Evolutionary conservation across 2,329 filamentous ascomycete genomes (phyloP).

Genomic region (Hypoxylon sp.): DNA sequence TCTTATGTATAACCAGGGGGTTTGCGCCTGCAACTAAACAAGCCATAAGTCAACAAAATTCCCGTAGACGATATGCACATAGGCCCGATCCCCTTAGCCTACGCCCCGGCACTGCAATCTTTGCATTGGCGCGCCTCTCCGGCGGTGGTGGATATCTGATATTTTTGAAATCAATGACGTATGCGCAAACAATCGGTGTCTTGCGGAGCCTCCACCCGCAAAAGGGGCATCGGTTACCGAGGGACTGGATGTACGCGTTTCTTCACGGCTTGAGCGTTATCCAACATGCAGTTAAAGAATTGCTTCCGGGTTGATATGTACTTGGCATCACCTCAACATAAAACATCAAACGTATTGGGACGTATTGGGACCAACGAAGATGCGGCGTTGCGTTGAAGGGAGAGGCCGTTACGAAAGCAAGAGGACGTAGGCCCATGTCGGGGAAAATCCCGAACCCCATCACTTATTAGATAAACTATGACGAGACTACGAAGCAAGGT

Average conservation of each 20-base stretch:
- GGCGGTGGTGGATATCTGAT: conserved; percentile 16
- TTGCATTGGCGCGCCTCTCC: conserved; percentile 10
- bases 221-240: conserved; percentile 21
- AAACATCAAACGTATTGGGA: conserved; percentile 23
- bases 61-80: conserved; percentile 12
- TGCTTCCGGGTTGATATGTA: conserved; percentile 6
- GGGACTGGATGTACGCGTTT: conserved; percentile 10
- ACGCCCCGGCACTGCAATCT: conserved; percentile 17
- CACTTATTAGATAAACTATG: conserved; percentile 16
- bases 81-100: conserved; percentile 21
- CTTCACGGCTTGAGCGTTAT: conserved; percentile 12
- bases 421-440: conserved; percentile 12
- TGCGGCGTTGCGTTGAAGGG: conserved; percentile 7
- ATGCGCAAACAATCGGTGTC: conserved; percentile 18
- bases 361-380: conserved; percentile 21
- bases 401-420: conserved; percentile 14
- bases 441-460: conserved; percentile 28
- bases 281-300: conserved; percentile 6
- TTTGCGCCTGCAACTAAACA: conserved; percentile 5
- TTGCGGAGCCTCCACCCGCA: conserved; percentile 9
- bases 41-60: conserved; percentile 9
- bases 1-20: conserved; percentile 14
- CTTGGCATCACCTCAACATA: conserved; percentile 10
- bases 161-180: conserved; percentile 30
- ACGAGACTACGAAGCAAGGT: conserved; percentile 27